Conservation (phyloP, 805 yeast species). For the Middelhovenomyces tepae region DNA sequence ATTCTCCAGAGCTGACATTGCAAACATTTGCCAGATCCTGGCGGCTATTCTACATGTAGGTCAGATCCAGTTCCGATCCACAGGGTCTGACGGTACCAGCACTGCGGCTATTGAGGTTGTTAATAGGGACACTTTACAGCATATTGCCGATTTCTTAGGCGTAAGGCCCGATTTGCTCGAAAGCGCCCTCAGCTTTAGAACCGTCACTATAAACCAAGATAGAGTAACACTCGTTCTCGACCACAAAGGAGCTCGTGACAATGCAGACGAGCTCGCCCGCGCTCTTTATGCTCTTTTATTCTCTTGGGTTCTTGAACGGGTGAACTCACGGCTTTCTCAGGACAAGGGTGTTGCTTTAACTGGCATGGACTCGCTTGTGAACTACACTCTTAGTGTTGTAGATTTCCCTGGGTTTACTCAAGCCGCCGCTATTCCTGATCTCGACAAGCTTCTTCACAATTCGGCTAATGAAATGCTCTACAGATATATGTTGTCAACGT, state of each 20-base stretch:
- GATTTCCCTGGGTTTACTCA: constrained; percentile 36
- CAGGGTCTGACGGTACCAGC: constrained; percentile 27
- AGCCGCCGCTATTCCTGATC: constrained; percentile 24
- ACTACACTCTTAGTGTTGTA: constrained; percentile 28
- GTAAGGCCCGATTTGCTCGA: constrained; percentile 30
- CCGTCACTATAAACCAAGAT: constrained; percentile 29
- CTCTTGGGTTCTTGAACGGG: constrained; percentile 31
- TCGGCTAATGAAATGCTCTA: constrained; percentile 34
- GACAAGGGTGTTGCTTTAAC: constrained; percentile 5
- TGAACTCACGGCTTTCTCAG: constrained; percentile 28
- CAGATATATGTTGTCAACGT: constrained; percentile 30
- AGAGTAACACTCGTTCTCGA: constrained; percentile 35
- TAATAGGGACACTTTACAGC: constrained; percentile 26
- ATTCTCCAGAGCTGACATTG: constrained; percentile 37
- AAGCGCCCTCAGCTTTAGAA: constrained; percentile 30
- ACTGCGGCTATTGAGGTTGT: constrained; percentile 29
- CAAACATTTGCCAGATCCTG: constrained; percentile 40
- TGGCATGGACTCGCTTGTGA: constrained; percentile 20
- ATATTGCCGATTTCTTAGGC: constrained; percentile 32
- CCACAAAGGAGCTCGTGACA: constrained; percentile 32
- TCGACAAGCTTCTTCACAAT: constrained; percentile 33
- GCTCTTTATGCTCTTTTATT: constrained; percentile 32
- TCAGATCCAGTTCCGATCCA: constrained; percentile 30
- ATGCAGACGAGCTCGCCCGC: constrained; percentile 34
- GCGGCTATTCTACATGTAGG: constrained; percentile 37